Base-by-base conservation (phyloP, 225 moss, liverwort and hornwort genomes). In the Pseudoscleropodium purum region DNA sequence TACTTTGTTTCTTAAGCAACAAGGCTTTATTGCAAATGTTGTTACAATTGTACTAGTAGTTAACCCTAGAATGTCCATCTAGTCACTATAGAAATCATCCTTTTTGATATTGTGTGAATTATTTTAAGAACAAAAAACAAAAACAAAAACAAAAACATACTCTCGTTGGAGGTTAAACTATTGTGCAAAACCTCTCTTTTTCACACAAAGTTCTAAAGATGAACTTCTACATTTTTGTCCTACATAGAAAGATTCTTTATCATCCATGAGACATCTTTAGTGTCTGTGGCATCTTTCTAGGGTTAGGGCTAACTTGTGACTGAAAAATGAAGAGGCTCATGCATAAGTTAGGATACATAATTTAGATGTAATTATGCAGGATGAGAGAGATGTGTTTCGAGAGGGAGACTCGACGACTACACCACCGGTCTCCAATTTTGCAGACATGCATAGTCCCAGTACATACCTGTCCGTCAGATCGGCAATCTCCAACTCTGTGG, bases 381-480 rank as follows among this genome's bases (percentile, higher is more conserved):
- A 96, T 92, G 97, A 95, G 65, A 94, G 89, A 88, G 94, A 95
- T 66, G 80, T 85, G 84, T 92, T 92, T 90, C 85, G 34, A 88
- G 95, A 96, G 15, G 93, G 93, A 65, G 93, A 91, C 84, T 92
- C 90, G 5, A 99, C 95, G 62, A 60, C 90, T 3, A 99, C 95
- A 62, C 24, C 57, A 10, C 95, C 96, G 65, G 67, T 92, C 79
- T 95, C 96, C 70, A 97, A 94, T 92, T 88, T 95, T 87, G 96
- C 92, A 83, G 97, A 96, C 84, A 91, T 93, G 91, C 95, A 95
- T 84, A 99, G 96, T 91, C 95, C 97, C 64, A 84, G 92, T 43
- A 96, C 96, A 79, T 90, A 97, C 56, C 91, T 93, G 4, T 97
- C 96, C 11, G 79, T 97, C 4, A 96, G 94, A 78, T 97, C 96